Evolutionary conservation across 805 yeast species (phyloP).

Genomic region (Torulaspora indica): DNA sequence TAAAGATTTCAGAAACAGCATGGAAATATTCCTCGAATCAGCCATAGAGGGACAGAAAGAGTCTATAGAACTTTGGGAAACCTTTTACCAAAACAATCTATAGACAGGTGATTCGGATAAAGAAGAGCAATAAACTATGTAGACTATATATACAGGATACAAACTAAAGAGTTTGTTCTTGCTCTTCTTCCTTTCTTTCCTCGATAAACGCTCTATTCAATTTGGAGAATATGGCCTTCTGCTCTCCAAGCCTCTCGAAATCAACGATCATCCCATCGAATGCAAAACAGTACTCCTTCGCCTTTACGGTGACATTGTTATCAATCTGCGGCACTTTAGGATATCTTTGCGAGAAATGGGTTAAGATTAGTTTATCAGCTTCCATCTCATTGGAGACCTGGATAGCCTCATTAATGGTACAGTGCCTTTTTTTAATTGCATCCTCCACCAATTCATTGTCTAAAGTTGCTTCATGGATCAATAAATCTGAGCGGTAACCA

Average conservation of each 20-base stretch:
- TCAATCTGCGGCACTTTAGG: constrained; percentile 48
- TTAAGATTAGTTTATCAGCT: constrained; percentile 64
- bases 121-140: constrained; percentile 7
- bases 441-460: constrained; percentile 74
- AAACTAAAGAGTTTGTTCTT: constrained; percentile 14
- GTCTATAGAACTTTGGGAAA: constrained; percentile 80
- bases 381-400: constrained; percentile 64
- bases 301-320: constrained; percentile 26
- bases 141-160: neutral
- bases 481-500: constrained; percentile 63
- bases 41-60: constrained; percentile 92
- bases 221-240: constrained; percentile 26
- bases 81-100: constrained; percentile 62
- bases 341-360: constrained; percentile 92
- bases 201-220: constrained; percentile 33
- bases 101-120: constrained; percentile 5
- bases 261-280: constrained; percentile 61
- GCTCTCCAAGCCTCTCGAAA: constrained; percentile 43
- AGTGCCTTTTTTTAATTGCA: constrained; percentile 77
- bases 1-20: constrained; percentile 79
- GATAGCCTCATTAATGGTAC: constrained; percentile 86
- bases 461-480: constrained; percentile 91
- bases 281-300: constrained; percentile 46
- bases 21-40: constrained; percentile 86
- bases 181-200: constrained; percentile 32